Evolutionary conservation across 1,284 basidiomycete genomes (phyloP).

Genomic region (Heterobasidion occidentale): DNA sequence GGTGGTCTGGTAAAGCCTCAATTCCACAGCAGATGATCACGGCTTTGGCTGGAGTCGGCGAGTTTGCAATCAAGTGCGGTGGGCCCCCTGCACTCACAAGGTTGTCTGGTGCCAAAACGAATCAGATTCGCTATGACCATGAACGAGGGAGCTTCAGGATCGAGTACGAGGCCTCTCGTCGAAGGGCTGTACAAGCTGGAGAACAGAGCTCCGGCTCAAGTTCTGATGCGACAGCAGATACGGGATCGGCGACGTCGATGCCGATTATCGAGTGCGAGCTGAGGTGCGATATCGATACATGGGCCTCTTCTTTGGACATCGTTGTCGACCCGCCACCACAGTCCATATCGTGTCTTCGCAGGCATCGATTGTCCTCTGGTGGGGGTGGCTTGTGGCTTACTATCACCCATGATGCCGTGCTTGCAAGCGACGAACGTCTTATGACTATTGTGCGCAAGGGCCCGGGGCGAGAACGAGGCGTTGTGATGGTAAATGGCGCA

Average conservation of each 20-base stretch:
- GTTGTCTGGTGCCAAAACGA: conserved; percentile 72
- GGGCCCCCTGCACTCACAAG: conserved; percentile 88
- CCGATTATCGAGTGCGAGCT: conserved; percentile 87
- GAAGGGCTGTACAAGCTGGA: conserved; percentile 28
- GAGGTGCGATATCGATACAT: conserved; percentile 89
- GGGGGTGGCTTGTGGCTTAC: conserved; percentile 98
- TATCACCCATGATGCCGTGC: conserved; percentile 78
- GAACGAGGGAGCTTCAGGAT: conserved; percentile 79
- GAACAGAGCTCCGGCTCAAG: conserved; percentile 1
- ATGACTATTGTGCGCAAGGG: conserved; percentile 74
- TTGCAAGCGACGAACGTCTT: conserved; percentile 71
- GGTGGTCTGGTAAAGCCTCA: conserved; percentile 93
- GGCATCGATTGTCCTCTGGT: conserved; percentile 81
- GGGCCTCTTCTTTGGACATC: conserved; percentile 84
- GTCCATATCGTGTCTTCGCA: conserved; percentile 73
- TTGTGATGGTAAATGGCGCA: conserved; percentile 87
- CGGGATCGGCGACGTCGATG: conserved; percentile 15
- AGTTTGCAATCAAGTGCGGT: conserved; percentile 92
- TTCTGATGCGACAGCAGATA: neutral
- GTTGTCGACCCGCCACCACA: conserved; percentile 93
- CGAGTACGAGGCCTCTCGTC: conserved; percentile 73
- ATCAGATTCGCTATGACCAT: conserved; percentile 78
- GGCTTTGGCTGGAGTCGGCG: conserved; percentile 82
- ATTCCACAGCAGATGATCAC: conserved; percentile 90
- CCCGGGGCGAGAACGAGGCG: conserved; percentile 56